These are phyloP conservation scores for Saccharomyces mikatae DNA, from an alignment of 805 yeast genomes.

Conservation along the genomic window DNA sequence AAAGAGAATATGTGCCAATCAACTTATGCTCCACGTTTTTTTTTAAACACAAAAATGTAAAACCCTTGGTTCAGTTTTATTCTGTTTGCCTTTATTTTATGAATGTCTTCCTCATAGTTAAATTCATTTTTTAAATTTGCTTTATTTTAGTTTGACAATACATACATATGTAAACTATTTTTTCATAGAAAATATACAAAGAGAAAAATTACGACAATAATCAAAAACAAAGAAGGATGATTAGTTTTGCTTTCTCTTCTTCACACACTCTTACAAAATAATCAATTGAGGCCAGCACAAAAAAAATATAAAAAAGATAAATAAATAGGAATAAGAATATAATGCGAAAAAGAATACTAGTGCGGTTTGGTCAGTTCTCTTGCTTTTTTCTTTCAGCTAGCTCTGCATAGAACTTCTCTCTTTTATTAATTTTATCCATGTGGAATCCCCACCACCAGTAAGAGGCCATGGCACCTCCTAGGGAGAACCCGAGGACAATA, in stretches of 20 bases:
- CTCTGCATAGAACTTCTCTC: constrained; percentile 80
- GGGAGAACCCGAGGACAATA: constrained; percentile 56
- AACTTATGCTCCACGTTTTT: not conserved
- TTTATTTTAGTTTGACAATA: not conserved
- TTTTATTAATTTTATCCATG: constrained; percentile 58
- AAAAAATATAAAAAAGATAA: not conserved
- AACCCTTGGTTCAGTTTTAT: not conserved
- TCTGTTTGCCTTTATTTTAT: not conserved
- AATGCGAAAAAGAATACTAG: not conserved
- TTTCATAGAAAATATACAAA: not conserved
- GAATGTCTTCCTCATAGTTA: not conserved
- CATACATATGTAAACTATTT: not conserved
- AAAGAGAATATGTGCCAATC: not conserved
- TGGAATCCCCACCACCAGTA: constrained; percentile 86
- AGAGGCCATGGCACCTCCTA: constrained; percentile 56
- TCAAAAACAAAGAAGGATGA: not conserved
- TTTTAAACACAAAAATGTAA: not conserved
- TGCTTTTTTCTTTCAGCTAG: constrained; percentile 64
- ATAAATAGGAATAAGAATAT: not conserved
- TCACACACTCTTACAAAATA: not conserved
- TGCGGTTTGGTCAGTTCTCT: constrained; percentile 10
- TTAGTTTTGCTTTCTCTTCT: not conserved
- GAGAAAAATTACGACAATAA: not conserved
- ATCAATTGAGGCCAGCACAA: not conserved
- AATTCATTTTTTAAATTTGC: not conserved